Evolutionary conservation across 2,329 filamentous ascomycete species (phyloP), one percentile per base, ranked within the genome.

Genomic region (Emmonsiellopsis sp.): DNA sequence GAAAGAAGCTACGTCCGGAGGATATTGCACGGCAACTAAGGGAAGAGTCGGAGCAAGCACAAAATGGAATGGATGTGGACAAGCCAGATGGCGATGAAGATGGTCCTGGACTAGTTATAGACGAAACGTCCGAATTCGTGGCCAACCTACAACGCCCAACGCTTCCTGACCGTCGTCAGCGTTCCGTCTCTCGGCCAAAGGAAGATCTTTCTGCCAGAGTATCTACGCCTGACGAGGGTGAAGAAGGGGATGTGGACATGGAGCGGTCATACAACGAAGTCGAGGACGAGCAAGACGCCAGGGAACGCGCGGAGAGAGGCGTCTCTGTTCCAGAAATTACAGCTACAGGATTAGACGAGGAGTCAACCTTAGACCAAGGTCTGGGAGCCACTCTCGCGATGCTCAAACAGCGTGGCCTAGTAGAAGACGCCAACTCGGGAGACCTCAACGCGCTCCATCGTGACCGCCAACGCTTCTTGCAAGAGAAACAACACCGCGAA

Each of bases 71-170:
- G 63, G 84, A 83, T 17, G 80, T 84, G 33, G 82, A 85, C 49
- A 73, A 78, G 2, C 74, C 70, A 13, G 74, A 77, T 0, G 74
- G 74, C 17, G 64, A 71, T 8, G 75, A 77, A 42, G 76, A 79
- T 49, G 73, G 74, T 36, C 75, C 75, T 2, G 92, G 90, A 1
- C 75, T 98, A 1, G 81, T 96, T n/a, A 91, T 98, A 54, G 92
- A 96, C 56, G 93, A 96, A 65, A 95, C 92, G 0, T 90, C 90
- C 0, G 91, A 95, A 62, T 98, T 98, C 62, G 87, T 98, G 33
- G 86, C 90, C 31, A 89, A 89, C 52, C 72, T 98, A 53, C 86
- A 85, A 64, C 86, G 85, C 55, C 82, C 85, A 11, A 79, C 73
- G 2, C 69, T 77, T 9, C 72, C 78, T 65, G 72, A 86, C 69